Base-by-base conservation (phyloP, 805 yeast species). In the Suhomyces canberraensis region DNA sequence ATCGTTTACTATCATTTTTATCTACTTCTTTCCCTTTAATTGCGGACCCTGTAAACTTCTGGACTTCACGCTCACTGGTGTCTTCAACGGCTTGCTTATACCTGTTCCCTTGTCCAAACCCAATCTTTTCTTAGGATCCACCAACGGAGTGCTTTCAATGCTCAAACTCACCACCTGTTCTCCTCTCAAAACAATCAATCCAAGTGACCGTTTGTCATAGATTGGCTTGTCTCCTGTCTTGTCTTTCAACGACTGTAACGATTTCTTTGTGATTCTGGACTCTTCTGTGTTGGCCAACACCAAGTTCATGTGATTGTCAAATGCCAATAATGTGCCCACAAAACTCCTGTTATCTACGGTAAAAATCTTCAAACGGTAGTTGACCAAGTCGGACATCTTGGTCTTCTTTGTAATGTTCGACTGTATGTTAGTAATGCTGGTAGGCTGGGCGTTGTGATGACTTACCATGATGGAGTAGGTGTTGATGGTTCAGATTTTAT, bases 251-350 rank as follows among this genome's bases (percentile, higher is more conserved):
- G 56, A 65, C 16, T 44, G 54, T 43, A 42, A 56, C 35, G 85
- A 73, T 43, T 79, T 79, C 48, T 79, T 81, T 4, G 95, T 79
- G 8, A 81, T 61, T 46, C 97, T 71, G 51, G 79, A 79, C 56
- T 91, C 98, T 51, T 86, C 89, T 28, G 93, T 77, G 45, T 90
- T 93, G 9, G 84, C 74, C 21, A 91, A 64, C 11, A 93, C 95
- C 13, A 91, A 56, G 58, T 91, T 91, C 82, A 90, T 81, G 56
- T 83, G 84, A 54, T 82, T 82, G 59, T 93, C 98, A 58, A 87
- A 91, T 6, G 98, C 89, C 44, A 90, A 61, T 36, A 91, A 71
- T 44, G 79, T 81, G 2, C 98, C 98, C 5, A 80, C 70, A 46
- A 85, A 77, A 29, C 78, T 81, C 29, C 95, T 73, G 4, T 84